phyloP scores from a whole-genome alignment of 2,329 filamentous ascomycete species.

The Ophidiomyces ophidiicola region DNA sequence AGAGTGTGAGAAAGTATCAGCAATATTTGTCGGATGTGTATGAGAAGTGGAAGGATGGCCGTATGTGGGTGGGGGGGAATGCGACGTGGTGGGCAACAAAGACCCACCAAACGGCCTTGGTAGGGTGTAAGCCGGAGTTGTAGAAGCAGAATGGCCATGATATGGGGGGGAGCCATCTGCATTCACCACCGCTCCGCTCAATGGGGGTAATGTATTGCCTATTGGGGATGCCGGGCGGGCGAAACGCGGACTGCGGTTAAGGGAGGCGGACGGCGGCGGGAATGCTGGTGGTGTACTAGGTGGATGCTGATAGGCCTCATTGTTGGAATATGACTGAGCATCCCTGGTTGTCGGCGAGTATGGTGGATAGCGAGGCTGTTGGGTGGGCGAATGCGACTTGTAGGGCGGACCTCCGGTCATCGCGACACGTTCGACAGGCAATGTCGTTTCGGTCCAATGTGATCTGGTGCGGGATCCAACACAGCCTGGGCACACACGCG shows the following conservation, averaged over 20 bases:
- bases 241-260: constrained; percentile 16
- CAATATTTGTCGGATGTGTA: constrained; percentile 30
- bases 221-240: constrained; percentile 16
- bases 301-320: constrained; percentile 32
- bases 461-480: neutral
- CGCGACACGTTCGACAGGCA: constrained; percentile 15
- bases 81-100: constrained; percentile 25
- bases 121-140: constrained; percentile 24
- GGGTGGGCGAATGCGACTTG: constrained; percentile 35
- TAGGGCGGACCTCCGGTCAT: constrained; percentile 37
- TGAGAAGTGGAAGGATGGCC: constrained; percentile 28
- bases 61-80: constrained; percentile 26
- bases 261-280: constrained; percentile 15
- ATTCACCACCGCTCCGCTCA: constrained; percentile 29
- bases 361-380: constrained; percentile 31
- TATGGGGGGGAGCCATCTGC: constrained; percentile 28
- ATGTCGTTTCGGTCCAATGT: neutral
- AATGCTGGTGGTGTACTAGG: constrained; percentile 33
- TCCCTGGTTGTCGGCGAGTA: constrained; percentile 35
- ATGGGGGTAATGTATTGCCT: constrained; percentile 27
- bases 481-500: neutral
- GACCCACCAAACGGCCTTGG: constrained; percentile 28
- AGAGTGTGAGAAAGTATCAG: constrained; percentile 31
- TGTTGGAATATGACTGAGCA: constrained; percentile 32
- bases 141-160: constrained; percentile 24